phyloP scores from a whole-genome alignment of 352 stramenopile genomes.

The Phytophthora pseudosyringae region DNA sequence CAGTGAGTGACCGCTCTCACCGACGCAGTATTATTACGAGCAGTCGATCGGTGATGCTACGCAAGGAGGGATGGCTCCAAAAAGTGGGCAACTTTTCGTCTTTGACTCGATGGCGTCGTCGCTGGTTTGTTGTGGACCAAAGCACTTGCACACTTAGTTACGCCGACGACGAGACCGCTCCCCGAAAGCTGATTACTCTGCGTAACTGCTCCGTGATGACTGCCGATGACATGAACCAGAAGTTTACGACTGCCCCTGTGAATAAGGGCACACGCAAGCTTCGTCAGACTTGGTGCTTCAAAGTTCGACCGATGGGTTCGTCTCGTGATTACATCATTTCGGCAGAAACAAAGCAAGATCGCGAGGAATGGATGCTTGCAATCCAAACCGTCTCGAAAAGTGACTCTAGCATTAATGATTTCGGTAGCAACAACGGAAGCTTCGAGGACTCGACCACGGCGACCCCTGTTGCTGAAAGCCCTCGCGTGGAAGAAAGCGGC shows the following conservation, averaged over 20 bases:
- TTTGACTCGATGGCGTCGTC: conserved; percentile 74
- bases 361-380: conserved; percentile 90
- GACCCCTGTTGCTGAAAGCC: conserved; percentile 29
- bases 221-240: conserved; percentile 88
- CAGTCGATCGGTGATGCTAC: conserved; percentile 61
- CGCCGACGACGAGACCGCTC: conserved; percentile 66
- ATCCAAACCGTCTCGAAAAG: conserved; percentile 80
- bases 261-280: conserved; percentile 86
- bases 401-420: conserved; percentile 43
- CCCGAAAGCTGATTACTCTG: conserved; percentile 78
- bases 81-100: conserved; percentile 80
- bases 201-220: conserved; percentile 71
- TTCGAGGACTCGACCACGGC: conserved; percentile 43
- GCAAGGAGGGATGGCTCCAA: conserved; percentile 85
- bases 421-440: conserved; percentile 32
- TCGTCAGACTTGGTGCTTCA: conserved; percentile 88
- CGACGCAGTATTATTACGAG: conserved; percentile 63
- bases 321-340: conserved; percentile 86
- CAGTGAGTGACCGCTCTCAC: conserved; percentile 41
- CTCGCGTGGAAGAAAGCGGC: conserved; percentile 52
- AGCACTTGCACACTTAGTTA: conserved; percentile 84
- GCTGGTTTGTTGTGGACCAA: conserved; percentile 86
- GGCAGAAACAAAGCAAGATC: conserved; percentile 88
- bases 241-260: conserved; percentile 84
- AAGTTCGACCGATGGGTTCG: conserved; percentile 76